phyloP scores from a whole-genome alignment of 2,329 filamentous ascomycete genomes.

The Claviceps capensis region DNA sequence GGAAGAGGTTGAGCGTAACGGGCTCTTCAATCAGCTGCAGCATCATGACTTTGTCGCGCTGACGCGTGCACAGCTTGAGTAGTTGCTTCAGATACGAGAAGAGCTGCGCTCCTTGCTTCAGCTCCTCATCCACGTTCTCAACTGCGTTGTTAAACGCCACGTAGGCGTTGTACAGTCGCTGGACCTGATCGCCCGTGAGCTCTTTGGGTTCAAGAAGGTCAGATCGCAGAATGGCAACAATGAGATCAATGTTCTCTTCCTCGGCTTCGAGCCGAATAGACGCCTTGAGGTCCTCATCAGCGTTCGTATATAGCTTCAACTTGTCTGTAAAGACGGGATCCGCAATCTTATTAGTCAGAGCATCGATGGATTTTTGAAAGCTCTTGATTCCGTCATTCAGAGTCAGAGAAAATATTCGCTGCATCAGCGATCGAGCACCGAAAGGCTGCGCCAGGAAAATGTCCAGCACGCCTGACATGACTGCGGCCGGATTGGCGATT shows the following conservation, averaged over 20 bases:
- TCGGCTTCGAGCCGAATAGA: slow-evolving; percentile 60
- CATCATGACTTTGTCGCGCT: slow-evolving; percentile 97
- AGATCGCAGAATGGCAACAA: slow-evolving; percentile 73
- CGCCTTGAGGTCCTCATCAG: slow-evolving; percentile 61
- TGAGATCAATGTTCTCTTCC: slow-evolving; percentile 63
- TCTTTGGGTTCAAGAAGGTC: slow-evolving; percentile 55
- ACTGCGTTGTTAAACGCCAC: slow-evolving; percentile 93
- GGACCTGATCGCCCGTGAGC: slow-evolving; percentile 62
- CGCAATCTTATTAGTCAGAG: slow-evolving; percentile 62
- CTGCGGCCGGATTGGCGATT: slow-evolving; percentile 87
- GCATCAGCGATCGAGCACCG: slow-evolving; percentile 75
- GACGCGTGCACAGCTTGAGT: slow-evolving; percentile 78
- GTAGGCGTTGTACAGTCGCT: slow-evolving; percentile 82
- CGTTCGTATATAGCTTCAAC: slow-evolving; percentile 64
- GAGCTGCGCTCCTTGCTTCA: slow-evolving; percentile 78
- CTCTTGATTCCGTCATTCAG: slow-evolving; percentile 79
- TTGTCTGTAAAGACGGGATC: slow-evolving; percentile 70
- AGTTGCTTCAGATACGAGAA: slow-evolving; percentile 94
- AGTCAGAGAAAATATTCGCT: slow-evolving; percentile 86
- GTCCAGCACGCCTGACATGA: slow-evolving; percentile 92
- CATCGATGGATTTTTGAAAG: slow-evolving; percentile 78
- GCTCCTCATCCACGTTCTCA: slow-evolving; percentile 77
- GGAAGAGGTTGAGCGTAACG: slow-evolving; percentile 90
- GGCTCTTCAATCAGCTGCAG: slow-evolving; percentile 88
- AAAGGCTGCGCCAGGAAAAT: slow-evolving; percentile 94